Evolutionary conservation across 164 flowering plant genomes (phyloP), one percentile per base, ranked within the genome.

Genomic region (Dillenia turbinata): DNA sequence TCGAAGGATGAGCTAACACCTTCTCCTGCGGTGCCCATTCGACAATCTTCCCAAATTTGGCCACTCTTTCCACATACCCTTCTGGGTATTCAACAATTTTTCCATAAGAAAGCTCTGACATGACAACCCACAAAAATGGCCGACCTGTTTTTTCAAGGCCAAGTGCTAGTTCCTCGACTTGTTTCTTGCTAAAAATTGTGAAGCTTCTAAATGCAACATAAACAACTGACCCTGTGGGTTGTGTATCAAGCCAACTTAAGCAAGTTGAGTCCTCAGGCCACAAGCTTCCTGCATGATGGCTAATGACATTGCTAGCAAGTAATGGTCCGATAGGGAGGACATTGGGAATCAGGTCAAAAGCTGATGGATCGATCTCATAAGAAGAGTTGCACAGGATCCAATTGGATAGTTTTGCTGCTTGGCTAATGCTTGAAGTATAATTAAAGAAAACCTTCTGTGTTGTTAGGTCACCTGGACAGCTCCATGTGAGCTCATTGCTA

Each of bases 61-160:
- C 56, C 12, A 61, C 64, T 61, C 56, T 52, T 2, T 50, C 56
- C 1, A 19, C 22, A 19, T 1, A 19, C 1, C 22, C 22, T 19
- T 19, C 1, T 19, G 22, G 22, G 22, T 10, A 3, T 16, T n/a
- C 47, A 51, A 2, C 12, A 49, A 19, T 6, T 1, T 5, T 12
- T 10, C 54, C 54, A 12, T 17, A 10, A 7, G 33, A 47, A 12
- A 59, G 15, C 19, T 49, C 63, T 49, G 47, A 5, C 6, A 46
- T 1, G n/a, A 60, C 64, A 16, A 52, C 64, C 56, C 64, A 61
- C 52, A 61, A 52, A 16, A 61, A 61, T 43, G 64, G 56, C 16
- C 1, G 22, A 48, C 64, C 6, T 12, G 3, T 5, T 43, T 40
- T 10, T 61, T 43, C 40, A 33, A 33, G 40, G 5, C 40, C 40